Conservation (phyloP, 192 early-diverging fungal genomes). For the Mortierella antarctica region DNA sequence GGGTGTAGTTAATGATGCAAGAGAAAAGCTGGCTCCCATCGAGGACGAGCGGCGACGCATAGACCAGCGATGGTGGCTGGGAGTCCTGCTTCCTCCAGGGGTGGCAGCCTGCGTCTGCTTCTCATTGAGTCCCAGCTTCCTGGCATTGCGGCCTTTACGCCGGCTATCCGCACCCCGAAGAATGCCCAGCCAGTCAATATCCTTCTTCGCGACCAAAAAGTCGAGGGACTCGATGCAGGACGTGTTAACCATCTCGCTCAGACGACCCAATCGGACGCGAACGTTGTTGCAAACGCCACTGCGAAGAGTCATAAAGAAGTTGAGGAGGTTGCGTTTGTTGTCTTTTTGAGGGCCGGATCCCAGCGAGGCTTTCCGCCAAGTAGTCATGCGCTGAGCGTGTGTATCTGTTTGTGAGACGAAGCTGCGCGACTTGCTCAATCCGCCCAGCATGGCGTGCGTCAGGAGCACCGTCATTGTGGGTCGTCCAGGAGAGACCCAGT, state of each 20-base stretch:
- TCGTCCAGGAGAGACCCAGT: conserved; percentile 78
- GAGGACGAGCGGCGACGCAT: conserved; percentile 32
- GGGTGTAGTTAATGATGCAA: conserved; percentile 38
- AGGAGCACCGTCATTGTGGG: conserved; percentile 83
- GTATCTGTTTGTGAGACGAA: conserved; percentile 43
- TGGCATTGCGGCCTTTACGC: conserved; percentile 31
- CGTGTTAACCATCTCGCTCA: conserved; percentile 82
- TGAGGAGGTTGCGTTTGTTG: conserved; percentile 74
- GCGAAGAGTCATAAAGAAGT: conserved; percentile 87
- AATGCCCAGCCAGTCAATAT: conserved; percentile 64
- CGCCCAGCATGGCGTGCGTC: conserved; percentile 84
- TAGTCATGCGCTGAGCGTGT: conserved; percentile 21
- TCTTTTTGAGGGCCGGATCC: conserved; percentile 36
- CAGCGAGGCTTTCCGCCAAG: conserved; percentile 27
- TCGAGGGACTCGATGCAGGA: conserved; percentile 83
- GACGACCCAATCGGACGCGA: conserved; percentile 78
- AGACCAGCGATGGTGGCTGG: conserved; percentile 55
- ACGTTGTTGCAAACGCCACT: conserved; percentile 73
- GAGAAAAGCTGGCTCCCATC: conserved; percentile 17
- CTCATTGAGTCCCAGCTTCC: conserved; percentile 61
- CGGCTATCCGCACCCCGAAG: conserved; percentile 55
- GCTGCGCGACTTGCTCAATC: conserved; percentile 50
- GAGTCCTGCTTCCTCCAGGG: conserved; percentile 55
- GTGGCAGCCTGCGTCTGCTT: conserved; percentile 58
- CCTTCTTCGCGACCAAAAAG: conserved; percentile 79